These are phyloP conservation scores for Neocucurbitaria cava DNA, from an alignment of 2,329 filamentous ascomycete genomes.

Conservation along the genomic window DNA sequence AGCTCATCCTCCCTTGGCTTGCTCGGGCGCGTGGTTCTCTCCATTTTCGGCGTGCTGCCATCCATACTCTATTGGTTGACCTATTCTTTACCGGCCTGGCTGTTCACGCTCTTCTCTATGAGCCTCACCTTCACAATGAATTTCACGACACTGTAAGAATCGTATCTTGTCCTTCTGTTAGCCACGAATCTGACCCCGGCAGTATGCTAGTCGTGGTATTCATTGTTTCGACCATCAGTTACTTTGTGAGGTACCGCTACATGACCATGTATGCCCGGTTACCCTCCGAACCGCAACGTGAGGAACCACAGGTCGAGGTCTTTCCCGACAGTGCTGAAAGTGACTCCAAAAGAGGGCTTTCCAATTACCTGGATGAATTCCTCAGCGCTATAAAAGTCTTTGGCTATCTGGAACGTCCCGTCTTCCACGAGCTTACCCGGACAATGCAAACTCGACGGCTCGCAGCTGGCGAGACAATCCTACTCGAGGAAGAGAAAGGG, in stretches of 20 bases:
- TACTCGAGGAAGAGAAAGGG: conserved; percentile 96
- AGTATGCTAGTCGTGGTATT: conserved; percentile 71
- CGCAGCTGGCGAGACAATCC: conserved; percentile 92
- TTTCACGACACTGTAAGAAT: conserved; percentile 84
- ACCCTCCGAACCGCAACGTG: conserved; percentile 91
- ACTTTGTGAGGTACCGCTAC: conserved; percentile 94
- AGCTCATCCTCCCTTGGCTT: conserved; percentile 50
- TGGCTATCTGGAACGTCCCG: conserved; percentile 92
- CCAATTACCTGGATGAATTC: conserved; percentile 98
- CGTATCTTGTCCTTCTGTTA: neutral
- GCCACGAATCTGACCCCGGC: conserved; percentile 31
- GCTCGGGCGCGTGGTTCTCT: conserved; percentile 57
- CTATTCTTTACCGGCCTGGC: conserved; percentile 85
- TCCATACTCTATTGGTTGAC: conserved; percentile 76
- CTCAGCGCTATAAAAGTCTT: conserved; percentile 99
- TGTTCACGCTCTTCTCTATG: conserved; percentile 89
- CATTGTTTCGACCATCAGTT: conserved; percentile 84
- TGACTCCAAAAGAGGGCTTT: conserved; percentile 85
- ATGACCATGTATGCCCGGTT: conserved; percentile 96
- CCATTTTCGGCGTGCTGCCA: conserved; percentile 62
- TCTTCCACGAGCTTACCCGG: conserved; percentile 95
- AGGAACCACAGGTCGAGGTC: conserved; percentile 93
- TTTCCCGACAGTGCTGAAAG: conserved; percentile 93
- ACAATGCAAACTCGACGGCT: conserved; percentile 98
- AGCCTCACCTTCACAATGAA: conserved; percentile 99